Percentiles rank a stretch among this genome's conserved stretches.
Conservation (phyloP, 306 rosid species). For the Styphnolobium japonicum region DNA sequence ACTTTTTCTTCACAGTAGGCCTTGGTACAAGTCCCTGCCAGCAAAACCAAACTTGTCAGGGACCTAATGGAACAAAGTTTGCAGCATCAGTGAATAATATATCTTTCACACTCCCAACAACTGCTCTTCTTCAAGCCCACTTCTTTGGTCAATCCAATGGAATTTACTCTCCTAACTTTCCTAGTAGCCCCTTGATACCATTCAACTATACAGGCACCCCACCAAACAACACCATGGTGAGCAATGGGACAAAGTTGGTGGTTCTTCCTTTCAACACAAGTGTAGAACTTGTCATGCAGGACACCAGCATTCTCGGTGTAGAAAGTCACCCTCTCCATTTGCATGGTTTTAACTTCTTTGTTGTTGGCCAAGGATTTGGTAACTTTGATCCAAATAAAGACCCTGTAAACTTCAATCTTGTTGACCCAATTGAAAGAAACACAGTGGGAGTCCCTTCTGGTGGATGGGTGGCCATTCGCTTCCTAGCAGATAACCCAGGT, state of each 20-base stretch:
- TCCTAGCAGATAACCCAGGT: constrained; percentile 74
- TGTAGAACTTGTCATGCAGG: constrained; percentile 58
- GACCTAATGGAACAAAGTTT: constrained; percentile 69
- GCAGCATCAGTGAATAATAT: constrained; percentile 70
- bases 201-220: constrained; percentile 60
- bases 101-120: constrained; percentile 49
- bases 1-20: constrained; percentile 60
- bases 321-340: constrained; percentile 72
- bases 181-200: constrained; percentile 35
- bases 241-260: constrained; percentile 57
- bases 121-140: constrained; percentile 63
- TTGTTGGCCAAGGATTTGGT: constrained; percentile 71
- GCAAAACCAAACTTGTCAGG: constrained; percentile 51
- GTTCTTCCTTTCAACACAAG: constrained; percentile 60
- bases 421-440: constrained; percentile 61
- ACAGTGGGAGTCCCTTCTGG: constrained; percentile 63
- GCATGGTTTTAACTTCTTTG: constrained; percentile 70
- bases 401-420: constrained; percentile 48
- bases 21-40: constrained; percentile 62
- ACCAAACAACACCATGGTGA: constrained; percentile 57
- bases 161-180: constrained; percentile 44
- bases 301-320: constrained; percentile 56
- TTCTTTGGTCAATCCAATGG: constrained; percentile 44
- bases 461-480: constrained; percentile 67
- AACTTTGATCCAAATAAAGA: constrained; percentile 54